Base-by-base conservation (phyloP, 2,329 filamentous ascomycete genomes). In the Mariannaea elegans region DNA sequence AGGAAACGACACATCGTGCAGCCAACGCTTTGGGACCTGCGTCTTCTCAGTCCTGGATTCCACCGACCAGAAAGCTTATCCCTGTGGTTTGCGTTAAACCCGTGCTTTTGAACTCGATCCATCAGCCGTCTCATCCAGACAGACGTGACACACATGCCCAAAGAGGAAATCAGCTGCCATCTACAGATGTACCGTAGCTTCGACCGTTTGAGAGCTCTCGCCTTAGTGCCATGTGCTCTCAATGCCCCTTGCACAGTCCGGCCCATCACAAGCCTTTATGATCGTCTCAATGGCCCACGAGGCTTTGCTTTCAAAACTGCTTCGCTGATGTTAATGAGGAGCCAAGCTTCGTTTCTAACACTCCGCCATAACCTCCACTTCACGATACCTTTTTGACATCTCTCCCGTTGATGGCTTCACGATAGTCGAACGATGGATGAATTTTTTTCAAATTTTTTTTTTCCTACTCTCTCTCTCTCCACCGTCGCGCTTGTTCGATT, bases 1-100 rank as follows among this genome's bases (percentile, higher is more conserved):
- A 74, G 42, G 51, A 67, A 65, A 71, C 59, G 61, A 72, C 73
- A 75, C 59, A 64, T 63, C 65, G 60, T 75, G 73, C 72, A 72
- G 70, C 70, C 71, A 60, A 59, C 50, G 36, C 50, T 56, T 56
- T 41, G 64, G 66, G 68, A 70, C 68, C 68, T 70, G 68, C 68
- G 61, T 70, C 55, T 53, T 49, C 44, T 9, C 16, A 8, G 55
- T 50, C 49, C 59, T 64, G 50, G 56, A 29, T n/a, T 36, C 32
- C 29, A 13, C 56, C 38, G 38, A 44, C 61, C 64, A 31, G 12
- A 51, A 57, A 51, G 39, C 55, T 57, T 57, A 50, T 45, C 55
- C 55, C 55, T 47, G 44, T 29, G 23, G 42, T 31, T 47, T 16
- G 44, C 12, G 23, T 29, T 24, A 46, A 29, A n/a, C 23, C 44